These are phyloP conservation scores for Rhododendron mucronatum DNA, from an alignment of 148 eudicot species.

Conservation along the genomic window DNA sequence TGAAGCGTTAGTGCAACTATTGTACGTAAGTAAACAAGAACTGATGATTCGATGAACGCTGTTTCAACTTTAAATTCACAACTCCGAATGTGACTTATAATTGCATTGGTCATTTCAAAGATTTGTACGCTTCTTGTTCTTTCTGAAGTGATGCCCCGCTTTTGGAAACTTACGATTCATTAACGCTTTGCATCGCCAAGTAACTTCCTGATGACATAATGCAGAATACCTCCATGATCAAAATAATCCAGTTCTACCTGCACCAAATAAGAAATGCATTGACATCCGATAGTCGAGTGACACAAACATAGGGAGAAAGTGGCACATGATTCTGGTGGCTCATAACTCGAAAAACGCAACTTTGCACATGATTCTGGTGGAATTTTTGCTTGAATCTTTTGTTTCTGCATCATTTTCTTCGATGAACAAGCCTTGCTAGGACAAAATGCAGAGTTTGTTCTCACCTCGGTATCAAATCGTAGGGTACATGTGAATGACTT, in stretches of 20 bases:
- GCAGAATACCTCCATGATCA: slow-evolving; percentile 13
- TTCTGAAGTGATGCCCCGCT: neutral
- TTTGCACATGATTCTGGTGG: neutral
- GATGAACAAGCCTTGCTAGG: neutral
- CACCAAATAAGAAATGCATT: neutral
- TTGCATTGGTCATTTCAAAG: slow-evolving; percentile 8
- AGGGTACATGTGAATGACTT: slow-evolving; percentile 32
- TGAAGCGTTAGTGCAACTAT: too few species aligned
- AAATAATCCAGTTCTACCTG: slow-evolving; percentile 10
- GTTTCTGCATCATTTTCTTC: neutral
- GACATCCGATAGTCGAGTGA: neutral
- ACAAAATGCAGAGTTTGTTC: neutral
- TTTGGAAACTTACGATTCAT: neutral
- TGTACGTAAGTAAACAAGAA: too few species aligned
- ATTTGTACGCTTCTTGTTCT: neutral
- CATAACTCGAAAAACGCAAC: too few species aligned
- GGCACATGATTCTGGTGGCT: too few species aligned
- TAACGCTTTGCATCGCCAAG: neutral
- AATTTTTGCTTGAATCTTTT: neutral
- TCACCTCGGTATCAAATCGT: slow-evolving; percentile 39
- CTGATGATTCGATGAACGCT: too few species aligned
- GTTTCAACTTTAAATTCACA: too few species aligned
- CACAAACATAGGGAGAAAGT: neutral
- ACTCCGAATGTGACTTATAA: too few species aligned
- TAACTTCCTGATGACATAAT: slow-evolving; percentile 9